Evolutionary conservation across 2,329 filamentous ascomycete species (phyloP), one percentile per base, ranked within the genome.

Genomic region (Cercospora sp.): DNA sequence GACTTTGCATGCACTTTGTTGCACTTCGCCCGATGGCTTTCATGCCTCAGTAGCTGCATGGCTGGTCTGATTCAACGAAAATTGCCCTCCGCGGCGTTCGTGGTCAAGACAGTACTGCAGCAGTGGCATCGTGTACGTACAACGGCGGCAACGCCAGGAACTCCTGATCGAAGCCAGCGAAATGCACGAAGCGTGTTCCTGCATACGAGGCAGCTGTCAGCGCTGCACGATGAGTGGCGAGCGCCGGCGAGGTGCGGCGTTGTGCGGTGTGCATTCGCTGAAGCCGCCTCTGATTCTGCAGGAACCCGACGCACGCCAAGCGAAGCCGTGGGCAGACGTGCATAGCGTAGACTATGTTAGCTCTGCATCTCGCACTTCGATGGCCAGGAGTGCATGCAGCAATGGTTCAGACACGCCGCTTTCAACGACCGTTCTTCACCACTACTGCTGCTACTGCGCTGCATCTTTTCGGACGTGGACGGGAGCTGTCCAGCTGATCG

Each of bases 301-400:
- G 61, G 61, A 55, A 63, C 61, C 61, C 61, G 61, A 16, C 10
- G 61, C 45, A 23, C 45, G 45, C 45, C 45, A 51, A 51, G 45
- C 45, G 45, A 51, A 51, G 45, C 45, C 45, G 45, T 51, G 45
- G 45, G 45, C 45, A 51, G 45, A 51, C 45, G 45, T 51, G 45
- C 45, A 42, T 42, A 42, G 16, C 36, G 36, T 42, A n/a, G 36
- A 42, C 36, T 26, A 20, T 36, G 33, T 31, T 63, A 48, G 60
- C 60, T 40, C 60, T 63, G 40, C 60, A 63, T 60, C 28, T 60
- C 57, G 57, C 42, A 12, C 36, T 31, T 63, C 40, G 60, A 58
- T 58, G 62, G 16, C 30, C 62, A 64, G 62, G 62, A 64, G 62
- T 57, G 53, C 62, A 64, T 64, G 62, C 62, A 64, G 61, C 61